Conservation (phyloP, 805 yeast species). For the Candida bentonensis region DNA sequence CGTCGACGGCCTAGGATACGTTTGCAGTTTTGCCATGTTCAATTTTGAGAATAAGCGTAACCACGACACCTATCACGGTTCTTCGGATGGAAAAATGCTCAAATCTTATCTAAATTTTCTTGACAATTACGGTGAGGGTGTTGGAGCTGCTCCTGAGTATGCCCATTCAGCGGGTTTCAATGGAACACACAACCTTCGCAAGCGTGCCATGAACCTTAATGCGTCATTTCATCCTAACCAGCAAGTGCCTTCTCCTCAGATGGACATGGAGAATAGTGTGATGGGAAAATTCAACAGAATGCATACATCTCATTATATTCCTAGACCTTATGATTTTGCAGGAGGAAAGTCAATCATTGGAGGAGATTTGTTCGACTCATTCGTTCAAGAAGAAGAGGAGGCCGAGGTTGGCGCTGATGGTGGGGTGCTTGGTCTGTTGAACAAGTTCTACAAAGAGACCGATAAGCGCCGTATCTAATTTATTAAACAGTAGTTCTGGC, state of each 20-base stretch:
- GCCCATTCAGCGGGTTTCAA: not conserved
- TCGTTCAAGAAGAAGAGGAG: conserved; percentile 8
- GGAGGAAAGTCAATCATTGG: not conserved
- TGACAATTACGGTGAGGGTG: conserved; percentile 58
- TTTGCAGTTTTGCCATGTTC: conserved; percentile 89
- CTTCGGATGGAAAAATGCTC: conserved; percentile 75
- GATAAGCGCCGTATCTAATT: conserved; percentile 1
- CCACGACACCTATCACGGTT: conserved; percentile 27
- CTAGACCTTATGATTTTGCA: not conserved
- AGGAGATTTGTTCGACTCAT: conserved; percentile 1
- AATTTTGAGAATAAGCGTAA: conserved; percentile 45
- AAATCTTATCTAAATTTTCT: conserved; percentile 78
- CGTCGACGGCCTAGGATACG: conserved; percentile 89
- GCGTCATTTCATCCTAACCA: not conserved
- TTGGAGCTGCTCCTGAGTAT: conserved; percentile 19
- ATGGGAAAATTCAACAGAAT: conserved; percentile 19
- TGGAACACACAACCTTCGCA: not conserved
- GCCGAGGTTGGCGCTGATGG: conserved; percentile 20
- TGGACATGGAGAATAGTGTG: conserved; percentile 17
- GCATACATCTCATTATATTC: conserved; percentile 4
- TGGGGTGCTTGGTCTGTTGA: conserved; percentile 69
- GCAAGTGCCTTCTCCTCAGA: not conserved
- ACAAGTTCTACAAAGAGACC: conserved; percentile 51
- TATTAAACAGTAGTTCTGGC: too few relatives aligned
- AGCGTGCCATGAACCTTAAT: conserved; percentile 2